phyloP scores from a whole-genome alignment of 495 filamentous ascomycete genomes.

The Lophiotrema nucula region DNA sequence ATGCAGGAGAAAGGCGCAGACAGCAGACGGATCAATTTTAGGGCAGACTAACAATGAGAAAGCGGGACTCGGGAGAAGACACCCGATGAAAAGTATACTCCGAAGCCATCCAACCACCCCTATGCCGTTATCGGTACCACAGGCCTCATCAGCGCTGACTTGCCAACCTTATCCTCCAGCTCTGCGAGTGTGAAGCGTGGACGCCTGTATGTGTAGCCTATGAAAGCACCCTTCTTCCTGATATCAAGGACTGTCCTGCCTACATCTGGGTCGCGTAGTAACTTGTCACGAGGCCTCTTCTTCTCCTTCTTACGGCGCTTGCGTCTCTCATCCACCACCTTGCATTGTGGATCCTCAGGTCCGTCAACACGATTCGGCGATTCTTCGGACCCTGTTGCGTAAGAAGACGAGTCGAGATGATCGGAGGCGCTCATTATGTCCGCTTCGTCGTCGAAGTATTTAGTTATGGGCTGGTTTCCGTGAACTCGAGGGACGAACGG shows the following conservation, averaged over 20 bases:
- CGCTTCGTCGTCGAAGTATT: conserved; percentile 83
- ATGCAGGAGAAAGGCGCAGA: no score
- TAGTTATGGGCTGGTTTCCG: conserved; percentile 69
- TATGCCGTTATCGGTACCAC: no score
- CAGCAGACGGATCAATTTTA: no score
- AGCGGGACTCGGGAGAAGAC: no score
- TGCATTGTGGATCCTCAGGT: background rate
- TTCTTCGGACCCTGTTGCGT: background rate
- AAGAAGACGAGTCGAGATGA: conserved; percentile 43
- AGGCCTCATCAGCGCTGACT: conserved; percentile 8
- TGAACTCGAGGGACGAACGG: conserved; percentile 74
- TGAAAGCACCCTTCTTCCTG: conserved; percentile 75
- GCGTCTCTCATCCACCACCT: background rate
- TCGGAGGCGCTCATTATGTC: conserved; percentile 53
- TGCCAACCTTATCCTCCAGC: conserved; percentile 22
- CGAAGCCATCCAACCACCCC: no score
- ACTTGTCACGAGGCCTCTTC: conserved; percentile 72
- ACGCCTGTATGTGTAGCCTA: conserved; percentile 84
- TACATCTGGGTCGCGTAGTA: conserved; percentile 69
- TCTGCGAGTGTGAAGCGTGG: conserved; percentile 43
- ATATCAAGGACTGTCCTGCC: conserved; percentile 68
- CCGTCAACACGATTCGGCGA: background rate
- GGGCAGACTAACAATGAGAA: no score
- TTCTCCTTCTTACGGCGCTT: conserved; percentile 51
- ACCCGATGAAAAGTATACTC: no score